Evolutionary conservation across 1,284 basidiomycete species (phyloP).

Genomic region (Bondarzewia mesenterica): DNA sequence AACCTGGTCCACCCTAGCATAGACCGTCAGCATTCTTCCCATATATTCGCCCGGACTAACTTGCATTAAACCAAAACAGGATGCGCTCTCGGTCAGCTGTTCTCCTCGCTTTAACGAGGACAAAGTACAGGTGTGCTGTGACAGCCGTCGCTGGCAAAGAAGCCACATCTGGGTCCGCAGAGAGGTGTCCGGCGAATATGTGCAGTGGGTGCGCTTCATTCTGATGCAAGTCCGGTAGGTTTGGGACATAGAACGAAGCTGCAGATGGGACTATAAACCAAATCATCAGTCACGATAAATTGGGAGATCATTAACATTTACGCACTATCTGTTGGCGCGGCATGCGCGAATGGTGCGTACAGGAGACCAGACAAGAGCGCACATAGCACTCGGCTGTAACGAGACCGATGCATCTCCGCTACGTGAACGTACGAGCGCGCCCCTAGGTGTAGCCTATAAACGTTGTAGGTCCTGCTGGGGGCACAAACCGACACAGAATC

Average conservation of each 20-base stretch:
- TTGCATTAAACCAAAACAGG: constrained; percentile 94
- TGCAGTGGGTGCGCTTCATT: constrained; percentile 63
- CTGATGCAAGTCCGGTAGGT: constrained; percentile 69
- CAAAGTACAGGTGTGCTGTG: constrained; percentile 82
- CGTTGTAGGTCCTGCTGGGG: too few relatives aligned
- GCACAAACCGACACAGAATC: too few relatives aligned
- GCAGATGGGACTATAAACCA: constrained; percentile 56
- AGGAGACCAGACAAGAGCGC: constrained; percentile 11
- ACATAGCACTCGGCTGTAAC: constrained; percentile 10
- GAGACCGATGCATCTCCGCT: neutral
- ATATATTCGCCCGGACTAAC: too few relatives aligned
- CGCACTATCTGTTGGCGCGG: constrained; percentile 43
- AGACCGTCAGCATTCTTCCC: too few relatives aligned
- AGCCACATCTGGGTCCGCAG: constrained; percentile 65
- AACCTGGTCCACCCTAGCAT: constrained; percentile 91
- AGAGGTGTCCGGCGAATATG: constrained; percentile 76
- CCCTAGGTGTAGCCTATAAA: too few relatives aligned
- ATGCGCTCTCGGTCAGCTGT: constrained; percentile 83
- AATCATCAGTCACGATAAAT: neutral
- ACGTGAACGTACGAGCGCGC: neutral
- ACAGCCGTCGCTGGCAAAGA: constrained; percentile 44
- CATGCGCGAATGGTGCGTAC: constrained; percentile 9
- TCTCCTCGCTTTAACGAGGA: constrained; percentile 84
- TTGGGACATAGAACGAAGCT: constrained; percentile 77
- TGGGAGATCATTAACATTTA: neutral